Base-by-base conservation (phyloP, 805 yeast genomes). In the Maudiozyma serrabonitensis region DNA sequence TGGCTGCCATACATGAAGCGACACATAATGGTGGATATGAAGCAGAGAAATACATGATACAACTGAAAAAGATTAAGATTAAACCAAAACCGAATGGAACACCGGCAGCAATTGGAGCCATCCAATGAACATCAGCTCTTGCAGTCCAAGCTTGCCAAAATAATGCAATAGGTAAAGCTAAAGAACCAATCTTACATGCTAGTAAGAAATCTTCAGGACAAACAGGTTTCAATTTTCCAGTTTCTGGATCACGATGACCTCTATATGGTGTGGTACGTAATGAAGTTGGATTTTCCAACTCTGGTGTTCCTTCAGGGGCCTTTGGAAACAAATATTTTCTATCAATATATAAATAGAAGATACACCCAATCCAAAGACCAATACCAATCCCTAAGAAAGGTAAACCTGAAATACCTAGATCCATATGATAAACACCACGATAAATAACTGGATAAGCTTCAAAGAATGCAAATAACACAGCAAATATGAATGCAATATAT, bases 1-100 rank as follows among this genome's bases (percentile, higher is more conserved):
- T 89, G 13, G 95, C 96, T 35, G 95, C 95, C 53, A 87, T 66
- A 3, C 95, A 91, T n/a, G 91, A 82, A 0, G 96, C 95, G 21
- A 87, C 84, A 34, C 76, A 75, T 34, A 80, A 66, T 44, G 91
- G 88, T 26, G 93, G 91, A 64, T 80, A 86, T 4, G 84, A 65
- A 74, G 80, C 73, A 35, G 85, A 71, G 65, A 85, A 82, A 63
- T 85, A 86, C 45, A 80, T 75, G 60, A 85, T 72, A 45, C 80
- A 77, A 19, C 86, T 71, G 66, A 85, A 82, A 71, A 86, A 86
- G 47, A 86, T 76, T 58, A 84, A 69, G 49, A 86, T 75, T 52
- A 86, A 69, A 7, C 89, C 85, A 59, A 82, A 82, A 1, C 95
- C 93, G 59, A 85, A 79, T 34, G 90, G 81, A 43, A 84, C 76